A percentile compares a stretch with the other conserved stretches of the same genome.
phyloP scores from a whole-genome alignment of 2,329 filamentous ascomycete genomes.

The Coniochaeta sp. region DNA sequence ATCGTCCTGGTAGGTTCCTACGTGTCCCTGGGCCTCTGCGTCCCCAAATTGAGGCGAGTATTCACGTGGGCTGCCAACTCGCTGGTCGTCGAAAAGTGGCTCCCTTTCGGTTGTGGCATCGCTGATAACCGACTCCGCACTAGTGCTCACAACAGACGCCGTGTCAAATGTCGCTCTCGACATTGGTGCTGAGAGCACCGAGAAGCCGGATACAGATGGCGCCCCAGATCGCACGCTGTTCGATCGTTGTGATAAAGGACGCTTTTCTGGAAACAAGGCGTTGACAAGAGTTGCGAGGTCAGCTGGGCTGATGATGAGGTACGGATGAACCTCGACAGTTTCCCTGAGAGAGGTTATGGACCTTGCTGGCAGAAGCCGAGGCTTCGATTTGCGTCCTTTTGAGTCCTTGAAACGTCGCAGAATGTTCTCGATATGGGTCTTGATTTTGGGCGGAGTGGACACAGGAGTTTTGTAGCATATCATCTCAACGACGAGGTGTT shows the following conservation, averaged over 20 bases:
- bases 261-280: slow-evolving; percentile 70
- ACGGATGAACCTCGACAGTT: slow-evolving; percentile 72
- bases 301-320: slow-evolving; percentile 70
- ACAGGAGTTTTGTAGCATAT: slow-evolving; percentile 61
- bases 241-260: slow-evolving; percentile 55
- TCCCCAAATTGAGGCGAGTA: slow-evolving; percentile 46
- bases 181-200: slow-evolving; percentile 58
- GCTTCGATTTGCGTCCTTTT: slow-evolving; percentile 36
- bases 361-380: slow-evolving; percentile 61
- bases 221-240: slow-evolving; percentile 58
- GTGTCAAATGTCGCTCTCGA: slow-evolving; percentile 58
- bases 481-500: slow-evolving; percentile 73
- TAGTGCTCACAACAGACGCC: slow-evolving; percentile 65
- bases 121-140: slow-evolving; percentile 64
- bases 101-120: slow-evolving; percentile 61
- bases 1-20: slow-evolving; percentile 54
- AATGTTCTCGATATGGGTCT: slow-evolving; percentile 65
- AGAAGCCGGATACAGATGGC: slow-evolving; percentile 63
- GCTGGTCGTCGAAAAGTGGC: slow-evolving; percentile 50
- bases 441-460: slow-evolving; percentile 56
- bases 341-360: slow-evolving; percentile 67
- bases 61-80: slow-evolving; percentile 40
- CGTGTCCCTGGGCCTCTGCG: slow-evolving; percentile 31
- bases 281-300: slow-evolving; percentile 78
- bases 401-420: slow-evolving; percentile 55